Conservation (phyloP, 2,329 filamentous ascomycete species). For the Lasiodiplodia hormozganensis region DNA sequence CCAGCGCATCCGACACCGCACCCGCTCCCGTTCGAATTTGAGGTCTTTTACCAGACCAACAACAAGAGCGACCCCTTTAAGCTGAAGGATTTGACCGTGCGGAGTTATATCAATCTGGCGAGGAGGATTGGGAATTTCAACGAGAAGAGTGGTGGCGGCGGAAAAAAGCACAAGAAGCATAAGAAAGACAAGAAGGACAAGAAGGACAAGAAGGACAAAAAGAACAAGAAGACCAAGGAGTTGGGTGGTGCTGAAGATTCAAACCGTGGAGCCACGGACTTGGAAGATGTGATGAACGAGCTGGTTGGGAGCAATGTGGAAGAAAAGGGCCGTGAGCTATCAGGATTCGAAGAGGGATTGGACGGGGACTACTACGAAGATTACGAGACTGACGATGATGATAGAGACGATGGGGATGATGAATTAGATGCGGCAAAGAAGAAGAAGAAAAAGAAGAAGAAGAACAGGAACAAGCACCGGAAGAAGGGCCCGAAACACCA, state of each 20-base stretch:
- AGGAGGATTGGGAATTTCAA: constrained; percentile 68
- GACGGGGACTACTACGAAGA: constrained; percentile 27
- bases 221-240: constrained; percentile 31
- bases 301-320: constrained; percentile 31
- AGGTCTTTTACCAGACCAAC: constrained; percentile 83
- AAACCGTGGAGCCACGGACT: not conserved
- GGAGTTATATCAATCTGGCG: constrained; percentile 80
- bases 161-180: constrained; percentile 32
- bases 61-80: constrained; percentile 76
- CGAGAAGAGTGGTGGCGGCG: constrained; percentile 29
- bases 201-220: constrained; percentile 33
- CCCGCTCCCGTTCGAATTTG: constrained; percentile 71
- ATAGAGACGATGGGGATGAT: constrained; percentile 39
- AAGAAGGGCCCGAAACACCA: constrained; percentile 59
- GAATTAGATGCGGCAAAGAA: constrained; percentile 47
- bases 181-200: constrained; percentile 32
- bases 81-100: constrained; percentile 82
- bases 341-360: not conserved
- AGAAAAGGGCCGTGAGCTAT: constrained; percentile 39
- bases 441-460: constrained; percentile 55
- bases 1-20: constrained; percentile 59
- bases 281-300: constrained; percentile 10
- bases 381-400: constrained; percentile 34
- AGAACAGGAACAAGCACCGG: constrained; percentile 59
- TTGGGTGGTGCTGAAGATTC: not conserved